phyloP scores from a whole-genome alignment of 805 yeast species.

The Lipomyces mesembrius region DNA sequence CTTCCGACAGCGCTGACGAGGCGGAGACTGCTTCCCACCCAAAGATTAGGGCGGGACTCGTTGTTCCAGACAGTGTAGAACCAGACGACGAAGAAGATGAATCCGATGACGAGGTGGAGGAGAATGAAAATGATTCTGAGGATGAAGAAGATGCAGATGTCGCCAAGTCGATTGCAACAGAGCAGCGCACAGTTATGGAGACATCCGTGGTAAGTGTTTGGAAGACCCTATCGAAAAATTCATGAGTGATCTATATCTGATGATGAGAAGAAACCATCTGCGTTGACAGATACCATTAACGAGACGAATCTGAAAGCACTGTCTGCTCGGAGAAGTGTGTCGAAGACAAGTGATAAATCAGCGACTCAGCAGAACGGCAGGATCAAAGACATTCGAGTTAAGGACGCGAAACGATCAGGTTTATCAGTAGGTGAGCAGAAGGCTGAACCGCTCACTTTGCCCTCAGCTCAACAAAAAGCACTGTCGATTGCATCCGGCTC shows the following conservation, averaged over 20 bases:
- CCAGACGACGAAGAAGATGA: neutral
- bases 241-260: neutral
- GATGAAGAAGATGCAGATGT: neutral
- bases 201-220: neutral
- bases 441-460: neutral
- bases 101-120: conserved; percentile 4
- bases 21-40: neutral
- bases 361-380: neutral
- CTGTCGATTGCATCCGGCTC: neutral
- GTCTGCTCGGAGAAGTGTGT: neutral
- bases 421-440: neutral
- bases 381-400: neutral
- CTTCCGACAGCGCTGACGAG: neutral
- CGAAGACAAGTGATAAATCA: neutral
- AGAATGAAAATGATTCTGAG: neutral
- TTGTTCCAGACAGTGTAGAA: neutral
- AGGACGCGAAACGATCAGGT: neutral
- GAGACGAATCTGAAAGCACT: neutral
- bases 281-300: neutral
- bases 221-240: neutral
- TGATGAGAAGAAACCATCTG: neutral
- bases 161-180: neutral
- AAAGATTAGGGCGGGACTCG: neutral
- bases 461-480: neutral
- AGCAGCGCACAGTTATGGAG: neutral